Base-by-base conservation (phyloP, 2,329 filamentous ascomycete species). In the Trichoderma lentiforme region DNA sequence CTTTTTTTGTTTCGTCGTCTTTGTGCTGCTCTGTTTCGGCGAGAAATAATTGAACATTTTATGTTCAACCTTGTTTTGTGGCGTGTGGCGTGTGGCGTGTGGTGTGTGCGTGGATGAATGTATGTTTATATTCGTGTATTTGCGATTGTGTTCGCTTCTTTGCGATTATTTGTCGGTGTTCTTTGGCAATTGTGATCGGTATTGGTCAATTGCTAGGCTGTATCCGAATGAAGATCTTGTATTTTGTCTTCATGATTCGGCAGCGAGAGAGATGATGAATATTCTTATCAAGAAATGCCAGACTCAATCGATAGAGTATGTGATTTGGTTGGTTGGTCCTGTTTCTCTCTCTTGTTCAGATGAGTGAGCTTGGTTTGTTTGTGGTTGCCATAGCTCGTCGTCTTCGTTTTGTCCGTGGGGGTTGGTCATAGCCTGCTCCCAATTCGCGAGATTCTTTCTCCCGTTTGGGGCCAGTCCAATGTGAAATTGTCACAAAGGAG, bases 401-500 rank as follows among this genome's bases (percentile, higher is more conserved):
- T 32, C 57, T 60, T 60, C 4, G 39, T 8, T 26, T 62, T 64
- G 24, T 57, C 26, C 30, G 30, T 43, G 43, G 68, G 68, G 39
- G 7, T 32, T 53, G 24, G 68, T 56, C 60, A 43, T 64, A 47
- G 26, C 68, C 47, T 71, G 60, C 60, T 70, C 68, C 68, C 68
- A 71, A 66, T 66, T 67, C 61, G 63, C 12, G 61, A 71, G 61
- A 71, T 58, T 71, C 26, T 47, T 28, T 43, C 53, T 71, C 61
- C 14, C 70, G 70, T 71, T 71, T 71, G 56, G 53, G 70, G 70
- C 70, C 70, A 57, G 21, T 58, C 62, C 62, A 43, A 6, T 47
- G 34, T 60, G 47, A 34, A 3, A 2, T n/a, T 3, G 34, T n/a
- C 57, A 61, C 66, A 53, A 1, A 43, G 70, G 34, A 71, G 53